Evolutionary conservation across 2,329 filamentous ascomycete species (phyloP).

Genomic region (Penicillium expansum): DNA sequence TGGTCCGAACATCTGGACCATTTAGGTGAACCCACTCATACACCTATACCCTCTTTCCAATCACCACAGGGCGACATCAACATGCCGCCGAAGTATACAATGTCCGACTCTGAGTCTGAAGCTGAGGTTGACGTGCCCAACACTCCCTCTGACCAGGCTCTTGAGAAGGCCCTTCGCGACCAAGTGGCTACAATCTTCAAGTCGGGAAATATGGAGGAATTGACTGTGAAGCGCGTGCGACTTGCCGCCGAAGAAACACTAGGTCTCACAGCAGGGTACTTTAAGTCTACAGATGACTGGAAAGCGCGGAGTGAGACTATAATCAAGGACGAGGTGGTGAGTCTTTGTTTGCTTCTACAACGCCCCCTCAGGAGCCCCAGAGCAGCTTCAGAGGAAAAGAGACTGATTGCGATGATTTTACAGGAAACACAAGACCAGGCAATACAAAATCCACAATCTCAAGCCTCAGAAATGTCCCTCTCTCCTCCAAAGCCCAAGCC

Average conservation of each 20-base stretch:
- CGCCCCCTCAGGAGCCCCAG: neutral
- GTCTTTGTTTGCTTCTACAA: constrained; percentile 14
- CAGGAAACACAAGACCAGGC: constrained; percentile 37
- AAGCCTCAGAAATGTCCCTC: constrained; percentile 11
- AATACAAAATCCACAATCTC: constrained; percentile 10
- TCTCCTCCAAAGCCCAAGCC: constrained; percentile 21
- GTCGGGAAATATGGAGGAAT: constrained; percentile 47
- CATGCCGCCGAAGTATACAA: constrained; percentile 32
- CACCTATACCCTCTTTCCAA: neutral
- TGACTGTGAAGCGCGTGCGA: constrained; percentile 59
- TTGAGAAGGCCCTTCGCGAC: constrained; percentile 42
- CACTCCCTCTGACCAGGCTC: constrained; percentile 31
- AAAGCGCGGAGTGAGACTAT: constrained; percentile 54
- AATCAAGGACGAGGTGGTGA: constrained; percentile 54
- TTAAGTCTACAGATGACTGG: constrained; percentile 55
- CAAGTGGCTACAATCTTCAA: constrained; percentile 38
- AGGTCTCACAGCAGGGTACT: constrained; percentile 53
- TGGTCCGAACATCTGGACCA: neutral
- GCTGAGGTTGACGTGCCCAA: constrained; percentile 14
- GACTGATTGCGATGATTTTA: constrained; percentile 6
- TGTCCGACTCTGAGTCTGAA: constrained; percentile 34
- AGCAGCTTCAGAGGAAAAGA: neutral
- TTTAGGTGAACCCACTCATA: neutral
- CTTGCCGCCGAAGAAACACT: constrained; percentile 52
- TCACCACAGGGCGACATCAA: neutral